Evolutionary conservation across 345 rosid species (phyloP).

Genomic region (Toxicodendron radicans): DNA sequence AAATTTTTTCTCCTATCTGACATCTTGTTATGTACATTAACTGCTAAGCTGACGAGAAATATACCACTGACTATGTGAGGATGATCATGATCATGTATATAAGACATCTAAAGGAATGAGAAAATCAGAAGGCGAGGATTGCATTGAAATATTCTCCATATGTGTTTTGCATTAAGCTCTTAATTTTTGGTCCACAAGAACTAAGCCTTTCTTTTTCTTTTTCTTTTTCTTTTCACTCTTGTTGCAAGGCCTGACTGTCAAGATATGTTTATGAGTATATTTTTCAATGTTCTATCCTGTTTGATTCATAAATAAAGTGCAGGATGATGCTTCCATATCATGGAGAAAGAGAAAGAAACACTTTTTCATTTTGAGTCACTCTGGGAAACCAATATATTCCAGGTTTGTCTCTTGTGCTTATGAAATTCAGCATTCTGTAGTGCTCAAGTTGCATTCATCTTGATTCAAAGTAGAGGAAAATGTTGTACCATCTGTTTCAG

Average conservation of each 20-base stretch:
- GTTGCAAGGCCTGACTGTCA: background rate
- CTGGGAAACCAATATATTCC: conserved; percentile 99
- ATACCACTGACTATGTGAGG: background rate
- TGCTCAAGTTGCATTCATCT: background rate
- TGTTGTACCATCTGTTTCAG: background rate
- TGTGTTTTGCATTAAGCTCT: background rate
- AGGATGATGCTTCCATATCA: conserved; percentile 95
- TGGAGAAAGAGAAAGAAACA: conserved; percentile 99
- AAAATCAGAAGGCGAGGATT: background rate
- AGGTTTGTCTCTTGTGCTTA: conserved; percentile 46
- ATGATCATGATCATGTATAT: background rate
- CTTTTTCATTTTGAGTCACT: conserved; percentile 91
- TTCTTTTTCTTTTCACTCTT: background rate
- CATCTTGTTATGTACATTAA: background rate
- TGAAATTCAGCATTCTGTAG: background rate
- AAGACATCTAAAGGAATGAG: background rate
- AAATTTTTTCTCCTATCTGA: background rate
- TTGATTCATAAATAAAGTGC: conserved; percentile 49
- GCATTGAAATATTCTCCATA: background rate
- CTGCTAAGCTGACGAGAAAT: background rate
- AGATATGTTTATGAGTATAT: conserved; percentile 2
- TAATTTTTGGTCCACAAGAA: background rate
- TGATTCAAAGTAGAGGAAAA: background rate
- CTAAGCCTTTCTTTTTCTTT: background rate
- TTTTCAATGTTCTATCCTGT: conserved; percentile 18